Evolutionary conservation across 768 basidiomycete species (phyloP).

Genomic region (Heimioporus sp.): DNA sequence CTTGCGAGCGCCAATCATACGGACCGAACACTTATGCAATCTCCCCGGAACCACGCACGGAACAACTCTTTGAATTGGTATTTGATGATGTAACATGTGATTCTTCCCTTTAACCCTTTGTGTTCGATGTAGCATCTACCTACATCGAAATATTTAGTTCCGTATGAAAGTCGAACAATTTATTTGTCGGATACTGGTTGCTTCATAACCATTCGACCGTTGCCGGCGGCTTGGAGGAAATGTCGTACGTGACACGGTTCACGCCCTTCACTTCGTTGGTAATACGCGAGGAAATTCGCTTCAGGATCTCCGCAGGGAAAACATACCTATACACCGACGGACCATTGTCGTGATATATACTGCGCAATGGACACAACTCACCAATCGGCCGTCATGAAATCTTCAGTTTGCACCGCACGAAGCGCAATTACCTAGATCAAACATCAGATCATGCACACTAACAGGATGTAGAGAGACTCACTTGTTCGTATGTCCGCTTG

Average conservation of each 20-base stretch:
- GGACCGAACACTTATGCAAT: too few species aligned
- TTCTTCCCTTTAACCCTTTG: too few species aligned
- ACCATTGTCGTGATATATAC: background rate
- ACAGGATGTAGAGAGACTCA: conserved; percentile 21
- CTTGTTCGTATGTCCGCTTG: conserved; percentile 93
- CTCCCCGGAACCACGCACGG: too few species aligned
- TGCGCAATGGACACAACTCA: conserved; percentile 32
- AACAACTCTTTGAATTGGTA: too few species aligned
- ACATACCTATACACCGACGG: conserved; percentile 63
- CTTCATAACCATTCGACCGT: conserved; percentile 47
- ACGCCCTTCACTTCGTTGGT: conserved; percentile 98
- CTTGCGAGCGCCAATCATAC: too few species aligned
- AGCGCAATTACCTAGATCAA: conserved; percentile 79
- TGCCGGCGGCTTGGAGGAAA: conserved; percentile 96
- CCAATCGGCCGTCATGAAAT: conserved; percentile 99
- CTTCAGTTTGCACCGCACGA: conserved; percentile 95
- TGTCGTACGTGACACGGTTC: conserved; percentile 94
- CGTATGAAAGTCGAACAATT: too few species aligned
- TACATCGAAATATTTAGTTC: background rate
- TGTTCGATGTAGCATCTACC: too few species aligned
- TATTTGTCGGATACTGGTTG: background rate
- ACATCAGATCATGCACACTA: background rate
- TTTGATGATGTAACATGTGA: too few species aligned
- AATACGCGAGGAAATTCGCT: conserved; percentile 91
- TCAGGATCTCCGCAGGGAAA: conserved; percentile 89